A percentile compares a stretch with the other conserved stretches of the same genome.
Conservation (phyloP, 2,329 filamentous ascomycete species). For the Penicillium palitans region DNA sequence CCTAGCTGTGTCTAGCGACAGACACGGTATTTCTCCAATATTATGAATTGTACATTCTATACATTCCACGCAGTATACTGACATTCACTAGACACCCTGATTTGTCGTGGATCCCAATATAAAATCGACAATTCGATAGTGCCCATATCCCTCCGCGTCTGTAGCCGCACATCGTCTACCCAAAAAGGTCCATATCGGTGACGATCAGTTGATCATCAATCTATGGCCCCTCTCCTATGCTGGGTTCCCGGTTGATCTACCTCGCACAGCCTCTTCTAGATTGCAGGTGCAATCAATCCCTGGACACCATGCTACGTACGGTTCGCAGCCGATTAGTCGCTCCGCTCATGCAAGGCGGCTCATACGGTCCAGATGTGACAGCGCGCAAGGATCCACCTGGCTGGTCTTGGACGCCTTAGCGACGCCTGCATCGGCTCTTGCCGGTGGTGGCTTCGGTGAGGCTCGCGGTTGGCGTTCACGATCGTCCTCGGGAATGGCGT, state of each 20-base stretch:
- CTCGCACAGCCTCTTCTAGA: neutral
- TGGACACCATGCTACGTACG: slow-evolving; percentile 7
- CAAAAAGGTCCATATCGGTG: slow-evolving; percentile 1
- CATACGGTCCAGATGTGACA: slow-evolving; percentile 22
- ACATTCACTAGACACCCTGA: neutral
- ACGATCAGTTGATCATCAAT: slow-evolving; percentile 10
- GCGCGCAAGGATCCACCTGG: slow-evolving; percentile 24
- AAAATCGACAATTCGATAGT: neutral
- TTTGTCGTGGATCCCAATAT: neutral
- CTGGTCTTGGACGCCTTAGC: slow-evolving; percentile 18
- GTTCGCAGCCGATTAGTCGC: slow-evolving; percentile 25
- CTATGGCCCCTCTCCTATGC: slow-evolving; percentile 2
- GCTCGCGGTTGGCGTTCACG: slow-evolving; percentile 16
- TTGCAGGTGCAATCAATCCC: neutral
- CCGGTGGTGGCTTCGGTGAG: slow-evolving; percentile 26
- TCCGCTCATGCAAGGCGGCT: slow-evolving; percentile 26
- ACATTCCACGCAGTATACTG: neutral
- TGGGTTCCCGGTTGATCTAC: slow-evolving; percentile 5
- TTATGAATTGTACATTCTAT: slow-evolving; percentile 1
- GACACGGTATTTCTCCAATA: neutral
- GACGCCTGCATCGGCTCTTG: slow-evolving; percentile 25
- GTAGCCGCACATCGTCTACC: slow-evolving; percentile 6
- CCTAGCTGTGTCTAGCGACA: neutral
- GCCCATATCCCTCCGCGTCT: neutral
- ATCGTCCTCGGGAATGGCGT: slow-evolving; percentile 12